A percentile compares a stretch with the other conserved stretches of the same genome.
phyloP scores from a whole-genome alignment of 257 asterid species.

The Galeopsis tetrahit region DNA sequence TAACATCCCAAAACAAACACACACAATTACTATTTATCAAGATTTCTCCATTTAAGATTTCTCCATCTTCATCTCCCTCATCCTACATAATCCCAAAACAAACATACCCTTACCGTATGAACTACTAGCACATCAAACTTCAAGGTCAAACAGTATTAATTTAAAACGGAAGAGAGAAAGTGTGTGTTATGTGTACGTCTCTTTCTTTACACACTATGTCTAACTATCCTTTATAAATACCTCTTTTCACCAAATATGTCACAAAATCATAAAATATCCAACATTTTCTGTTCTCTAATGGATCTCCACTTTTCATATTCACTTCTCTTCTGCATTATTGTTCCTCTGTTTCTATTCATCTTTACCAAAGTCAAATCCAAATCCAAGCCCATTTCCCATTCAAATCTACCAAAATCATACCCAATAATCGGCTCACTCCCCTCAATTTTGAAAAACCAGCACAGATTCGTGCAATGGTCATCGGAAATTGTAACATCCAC shows the following conservation, averaged over 20 bases:
- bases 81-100: too few species aligned
- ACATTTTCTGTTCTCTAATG: neutral
- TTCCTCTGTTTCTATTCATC: constrained; percentile 36
- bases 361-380: constrained; percentile 19
- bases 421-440: constrained; percentile 47
- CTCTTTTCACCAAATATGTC: neutral
- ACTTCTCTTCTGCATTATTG: constrained; percentile 31
- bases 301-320: constrained; percentile 25
- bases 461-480: constrained; percentile 42
- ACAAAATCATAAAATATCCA: too few species aligned
- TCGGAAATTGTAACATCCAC: constrained; percentile 38
- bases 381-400: neutral
- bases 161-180: too few species aligned
- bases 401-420: constrained; percentile 44
- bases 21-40: too few species aligned
- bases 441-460: constrained; percentile 27
- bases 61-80: too few species aligned
- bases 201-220: neutral
- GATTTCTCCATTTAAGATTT: too few species aligned
- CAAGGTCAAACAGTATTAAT: too few species aligned
- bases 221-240: neutral
- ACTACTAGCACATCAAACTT: too few species aligned
- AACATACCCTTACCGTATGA: too few species aligned
- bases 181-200: too few species aligned
- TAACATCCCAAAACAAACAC: too few species aligned